Conservation (phyloP, 768 basidiomycete genomes). For the Suillus ampliporus region DNA sequence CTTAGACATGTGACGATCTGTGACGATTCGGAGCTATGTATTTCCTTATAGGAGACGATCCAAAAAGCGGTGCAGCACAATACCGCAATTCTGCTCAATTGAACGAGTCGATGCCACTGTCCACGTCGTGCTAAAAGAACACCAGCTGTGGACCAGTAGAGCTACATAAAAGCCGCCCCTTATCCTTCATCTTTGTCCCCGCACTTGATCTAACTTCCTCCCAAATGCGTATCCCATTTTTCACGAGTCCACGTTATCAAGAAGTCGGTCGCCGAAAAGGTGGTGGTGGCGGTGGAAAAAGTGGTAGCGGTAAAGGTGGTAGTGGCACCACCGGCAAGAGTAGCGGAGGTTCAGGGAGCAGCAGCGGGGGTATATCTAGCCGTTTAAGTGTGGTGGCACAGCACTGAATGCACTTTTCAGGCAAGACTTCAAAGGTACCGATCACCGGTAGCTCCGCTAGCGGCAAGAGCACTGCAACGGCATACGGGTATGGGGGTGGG, state of each 20-base stretch:
- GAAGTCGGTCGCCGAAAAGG: constrained; percentile 37
- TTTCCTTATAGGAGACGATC: background rate
- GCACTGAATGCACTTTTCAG: background rate
- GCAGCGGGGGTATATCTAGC: background rate
- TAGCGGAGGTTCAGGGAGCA: constrained; percentile 11
- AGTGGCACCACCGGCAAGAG: constrained; percentile 14
- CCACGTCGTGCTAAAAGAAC: background rate
- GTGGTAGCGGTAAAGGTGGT: constrained; percentile 21
- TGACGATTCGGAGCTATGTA: too few relatives aligned
- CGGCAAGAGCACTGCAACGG: constrained; percentile 33
- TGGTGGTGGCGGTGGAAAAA: constrained; percentile 34
- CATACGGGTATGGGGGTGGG: constrained; percentile 43
- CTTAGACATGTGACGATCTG: background rate
- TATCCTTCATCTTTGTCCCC: too few relatives aligned
- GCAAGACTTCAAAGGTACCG: constrained; percentile 23
- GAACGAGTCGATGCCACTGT: too few relatives aligned
- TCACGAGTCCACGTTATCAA: constrained; percentile 10
- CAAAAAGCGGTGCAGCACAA: background rate
- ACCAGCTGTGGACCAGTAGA: background rate
- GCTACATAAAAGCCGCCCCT: background rate
- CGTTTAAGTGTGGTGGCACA: background rate
- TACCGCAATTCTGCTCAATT: background rate
- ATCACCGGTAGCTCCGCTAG: constrained; percentile 22
- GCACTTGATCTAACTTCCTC: background rate
- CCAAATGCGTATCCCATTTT: constrained; percentile 28